Percentiles rank a stretch among this genome's conserved stretches.
phyloP scores from a whole-genome alignment of 1,284 basidiomycete species.

The Trametes sp. region DNA sequence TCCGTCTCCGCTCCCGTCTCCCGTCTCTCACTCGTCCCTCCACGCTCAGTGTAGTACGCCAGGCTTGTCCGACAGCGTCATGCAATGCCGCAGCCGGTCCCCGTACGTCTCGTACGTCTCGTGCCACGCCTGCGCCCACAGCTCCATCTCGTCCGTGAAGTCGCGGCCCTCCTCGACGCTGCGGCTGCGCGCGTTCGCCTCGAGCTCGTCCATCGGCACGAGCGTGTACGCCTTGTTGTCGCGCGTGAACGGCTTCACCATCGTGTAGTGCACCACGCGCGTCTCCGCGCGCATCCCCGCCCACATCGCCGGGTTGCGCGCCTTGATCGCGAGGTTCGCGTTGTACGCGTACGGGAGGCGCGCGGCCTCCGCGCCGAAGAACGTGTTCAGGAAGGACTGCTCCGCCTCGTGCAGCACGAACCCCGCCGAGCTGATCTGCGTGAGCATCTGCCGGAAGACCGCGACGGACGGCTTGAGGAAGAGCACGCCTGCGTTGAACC shows the following conservation, averaged over 20 bases:
- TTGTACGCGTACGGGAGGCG: conserved; percentile 56
- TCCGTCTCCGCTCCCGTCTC: not conserved
- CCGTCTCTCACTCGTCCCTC: not conserved
- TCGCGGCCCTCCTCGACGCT: conserved; percentile 34
- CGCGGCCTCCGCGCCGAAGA: conserved; percentile 48
- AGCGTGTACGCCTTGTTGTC: conserved; percentile 32
- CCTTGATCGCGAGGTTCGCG: conserved; percentile 54
- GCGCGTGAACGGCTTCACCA: conserved; percentile 48
- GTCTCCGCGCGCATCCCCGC: conserved; percentile 42
- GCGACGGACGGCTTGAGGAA: conserved; percentile 44
- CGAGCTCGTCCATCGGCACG: conserved; percentile 37
- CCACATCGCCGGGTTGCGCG: conserved; percentile 46
- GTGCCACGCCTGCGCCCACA: conserved; percentile 45
- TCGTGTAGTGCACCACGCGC: conserved; percentile 51
- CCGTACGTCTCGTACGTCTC: conserved; percentile 36
- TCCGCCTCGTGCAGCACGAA: conserved; percentile 48
- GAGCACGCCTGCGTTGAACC: conserved; percentile 54
- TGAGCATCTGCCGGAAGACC: conserved; percentile 45
- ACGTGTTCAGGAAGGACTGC: conserved; percentile 55
- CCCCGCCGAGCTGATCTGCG: conserved; percentile 41
- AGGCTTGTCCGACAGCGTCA: conserved; percentile 22
- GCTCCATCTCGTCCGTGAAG: conserved; percentile 44
- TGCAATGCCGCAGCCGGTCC: conserved; percentile 26
- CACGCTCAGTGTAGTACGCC: conserved; percentile 5
- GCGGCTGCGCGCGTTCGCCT: conserved; percentile 35